Evolutionary conservation across 2,329 filamentous ascomycete species (phyloP), one percentile per base, ranked within the genome.

Genomic region (Fusarium sp.): DNA sequence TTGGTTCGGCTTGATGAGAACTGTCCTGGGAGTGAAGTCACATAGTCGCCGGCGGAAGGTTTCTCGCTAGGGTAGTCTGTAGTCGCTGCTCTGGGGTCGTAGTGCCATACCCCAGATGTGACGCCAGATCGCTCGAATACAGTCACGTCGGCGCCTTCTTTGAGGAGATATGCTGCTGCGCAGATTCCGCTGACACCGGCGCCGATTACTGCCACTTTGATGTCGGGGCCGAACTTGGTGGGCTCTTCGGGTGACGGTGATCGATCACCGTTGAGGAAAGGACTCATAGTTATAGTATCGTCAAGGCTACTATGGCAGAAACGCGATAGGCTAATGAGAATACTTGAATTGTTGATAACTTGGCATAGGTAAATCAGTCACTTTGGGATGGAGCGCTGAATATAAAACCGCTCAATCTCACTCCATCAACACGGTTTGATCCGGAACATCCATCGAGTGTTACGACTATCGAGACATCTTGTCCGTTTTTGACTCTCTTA

Each of bases 181-280:
- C 75, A 79, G 7, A 85, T 82, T 4, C 83, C 83, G 51, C 82
- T 84, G 28, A 84, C 81, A 4, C 83, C 83, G 10, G 83, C 82
- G 8, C 83, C 83, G 42, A 85, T 77, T 5, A 85, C 81, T 1
- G 82, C 83, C 2, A 84, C 83, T 49, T 64, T 72, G 35, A 60
- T 72, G 0, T 51, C 62, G 0, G 59, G 64, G 4, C 73, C 54
- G 13, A 78, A 78, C 2, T 52, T 63, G 35, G 18, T 18, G 1
- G 59, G 4, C 7, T 39, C 54, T 24, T 62, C 35, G 0, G 61
- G 42, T 0, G 68, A 36, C 15, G 73, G 51, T 15, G 63, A 66
- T 36, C 47, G 52, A 13, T 63, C 67, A 15, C 69, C 72, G 3
- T 42, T 59, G 4, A 67, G 56, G 44, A 48, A 70, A 26, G 75